Evolutionary conservation across 768 basidiomycete species (phyloP).

Genomic region (Termitomyces sp.): DNA sequence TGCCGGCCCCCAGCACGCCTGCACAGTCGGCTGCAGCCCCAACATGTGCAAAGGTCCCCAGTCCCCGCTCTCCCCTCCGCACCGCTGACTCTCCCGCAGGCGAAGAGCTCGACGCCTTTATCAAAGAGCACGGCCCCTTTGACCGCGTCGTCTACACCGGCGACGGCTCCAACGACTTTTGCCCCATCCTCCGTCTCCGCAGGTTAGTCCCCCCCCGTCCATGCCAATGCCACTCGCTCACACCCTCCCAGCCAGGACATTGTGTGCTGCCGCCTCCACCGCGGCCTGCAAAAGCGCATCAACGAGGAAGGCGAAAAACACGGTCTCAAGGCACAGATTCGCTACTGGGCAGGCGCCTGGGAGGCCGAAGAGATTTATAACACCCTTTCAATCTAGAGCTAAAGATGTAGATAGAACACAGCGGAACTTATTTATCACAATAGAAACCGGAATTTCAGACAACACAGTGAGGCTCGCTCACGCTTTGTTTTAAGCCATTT

Average conservation of each 20-base stretch:
- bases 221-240: background rate
- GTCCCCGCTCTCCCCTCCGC: background rate
- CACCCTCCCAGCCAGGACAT: slow-evolving; percentile 63
- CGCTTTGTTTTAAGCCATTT: slow-evolving; percentile 9
- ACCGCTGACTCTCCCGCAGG: slow-evolving; percentile 39
- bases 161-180: slow-evolving; percentile 95
- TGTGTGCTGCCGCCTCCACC: slow-evolving; percentile 71
- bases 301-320: slow-evolving; percentile 55
- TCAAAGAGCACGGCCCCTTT: slow-evolving; percentile 56
- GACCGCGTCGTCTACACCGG: slow-evolving; percentile 88
- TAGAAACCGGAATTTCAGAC: background rate
- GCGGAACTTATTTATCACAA: background rate
- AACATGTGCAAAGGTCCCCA: slow-evolving; percentile 94
- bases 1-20: slow-evolving; percentile 71
- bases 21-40: slow-evolving; percentile 82
- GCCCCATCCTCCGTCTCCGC: slow-evolving; percentile 79
- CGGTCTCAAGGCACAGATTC: slow-evolving; percentile 67
- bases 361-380: slow-evolving; percentile 85
- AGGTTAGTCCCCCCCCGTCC: slow-evolving; percentile 35
- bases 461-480: slow-evolving; percentile 19
- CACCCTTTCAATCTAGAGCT: slow-evolving; percentile 25
- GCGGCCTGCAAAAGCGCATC: slow-evolving; percentile 79
- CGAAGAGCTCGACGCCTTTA: slow-evolving; percentile 86
- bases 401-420: background rate
- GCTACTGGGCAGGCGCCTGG: slow-evolving; percentile 94